phyloP scores from a whole-genome alignment of 1,139 yeast species.

The Saccharomyces hybrid region DNA sequence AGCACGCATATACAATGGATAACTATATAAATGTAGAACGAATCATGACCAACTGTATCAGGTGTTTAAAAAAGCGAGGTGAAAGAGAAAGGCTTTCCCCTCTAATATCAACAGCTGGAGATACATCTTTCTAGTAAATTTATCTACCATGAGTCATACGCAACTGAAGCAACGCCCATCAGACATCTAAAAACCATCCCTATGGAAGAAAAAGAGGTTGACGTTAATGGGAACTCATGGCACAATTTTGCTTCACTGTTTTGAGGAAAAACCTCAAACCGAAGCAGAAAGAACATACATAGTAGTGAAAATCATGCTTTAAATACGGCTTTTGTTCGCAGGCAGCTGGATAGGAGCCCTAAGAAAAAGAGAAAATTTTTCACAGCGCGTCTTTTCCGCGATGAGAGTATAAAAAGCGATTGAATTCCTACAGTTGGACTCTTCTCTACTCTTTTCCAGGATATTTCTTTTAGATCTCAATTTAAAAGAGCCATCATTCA shows the following conservation, averaged over 20 bases:
- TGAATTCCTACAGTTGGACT: neutral
- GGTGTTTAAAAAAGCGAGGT: conserved; percentile 14
- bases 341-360: neutral
- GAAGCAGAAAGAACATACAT: no score
- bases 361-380: neutral
- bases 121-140: conserved; percentile 30
- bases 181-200: conserved; percentile 16
- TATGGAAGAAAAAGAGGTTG: conserved; percentile 11
- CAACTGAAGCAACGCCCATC: conserved; percentile 9
- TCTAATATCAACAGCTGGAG: conserved; percentile 32
- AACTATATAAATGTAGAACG: conserved; percentile 22
- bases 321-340: neutral
- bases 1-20: neutral
- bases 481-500: conserved; percentile 4
- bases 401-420: neutral
- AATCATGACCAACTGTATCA: conserved; percentile 34
- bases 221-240: conserved; percentile 25
- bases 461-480: neutral
- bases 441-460: no score
- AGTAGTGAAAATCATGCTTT: neutral
- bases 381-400: neutral
- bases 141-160: conserved; percentile 28
- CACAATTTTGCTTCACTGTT: neutral
- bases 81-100: conserved; percentile 28
- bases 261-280: no score